Evolutionary conservation across 2,329 filamentous ascomycete genomes (phyloP), one percentile per base, ranked within the genome.

Genomic region (Simplicillium aogashimaense): DNA sequence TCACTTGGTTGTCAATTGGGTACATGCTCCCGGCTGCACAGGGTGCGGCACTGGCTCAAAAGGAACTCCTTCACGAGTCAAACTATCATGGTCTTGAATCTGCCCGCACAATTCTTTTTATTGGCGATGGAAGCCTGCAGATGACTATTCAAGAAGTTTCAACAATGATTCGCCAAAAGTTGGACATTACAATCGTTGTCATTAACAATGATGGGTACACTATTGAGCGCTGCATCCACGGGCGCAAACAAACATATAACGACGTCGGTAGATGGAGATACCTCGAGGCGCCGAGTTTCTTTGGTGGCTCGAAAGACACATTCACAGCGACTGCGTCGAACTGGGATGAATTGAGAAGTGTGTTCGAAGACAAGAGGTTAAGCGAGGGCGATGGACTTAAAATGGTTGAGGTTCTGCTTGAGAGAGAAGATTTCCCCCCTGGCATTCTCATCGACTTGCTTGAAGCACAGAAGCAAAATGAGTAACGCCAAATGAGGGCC

Each of bases 131-230:
- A 20, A 86, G 81, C 42, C 81, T 94, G 60, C 86, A 95, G 58
- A 70, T 94, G 43, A 94, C 86, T 0, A 81, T 76, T 0, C 87
- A 94, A 57, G 87, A 92, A 61, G 57, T 94, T 47, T 84, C 79
- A 59, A 92, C 86, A 10, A 90, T 94, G 73, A 76, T 94, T 47
- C 74, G 81, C 25, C 80, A 85, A 44, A 70, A 74, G 94, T 72
- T 83, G 63, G 67, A 76, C 64, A 18, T 14, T 38, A 6, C 3
- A 36, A 14, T 29, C 7, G 30, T 32, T 7, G 13, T 32, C 15
- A 15, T 94, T 49, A 87, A 84, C 70, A 94, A 94, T 57, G 78
- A 89, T 32, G 88, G 88, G 9, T 94, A 85, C 64, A 92, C 87
- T 9, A 92, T 94, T 57, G 88, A 95, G 64, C 78, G 88, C 28